These are phyloP conservation scores for Quercus bicolor DNA, from an alignment of 306 rosid species.

Conservation along the genomic window DNA sequence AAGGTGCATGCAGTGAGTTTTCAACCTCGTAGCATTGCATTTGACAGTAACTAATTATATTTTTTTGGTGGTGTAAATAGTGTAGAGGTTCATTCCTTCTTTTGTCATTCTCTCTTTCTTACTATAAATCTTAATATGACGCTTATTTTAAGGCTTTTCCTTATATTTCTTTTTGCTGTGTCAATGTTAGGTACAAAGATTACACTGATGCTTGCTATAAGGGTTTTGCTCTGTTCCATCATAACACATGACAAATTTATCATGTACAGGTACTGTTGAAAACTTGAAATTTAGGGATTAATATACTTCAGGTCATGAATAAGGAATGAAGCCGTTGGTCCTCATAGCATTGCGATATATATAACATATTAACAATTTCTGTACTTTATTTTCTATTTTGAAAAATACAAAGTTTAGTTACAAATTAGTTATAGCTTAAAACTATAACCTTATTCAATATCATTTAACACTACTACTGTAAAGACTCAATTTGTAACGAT, in stretches of 20 bases:
- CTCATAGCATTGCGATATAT: slow-evolving; percentile 24
- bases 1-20: background rate
- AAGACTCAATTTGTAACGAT: no score
- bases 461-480: no score
- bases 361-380: slow-evolving; percentile 12
- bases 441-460: no score
- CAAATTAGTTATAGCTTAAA: no score
- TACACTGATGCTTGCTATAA: slow-evolving; percentile 16
- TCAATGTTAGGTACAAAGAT: slow-evolving; percentile 33
- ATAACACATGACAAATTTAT: slow-evolving; percentile 2
- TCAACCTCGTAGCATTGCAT: background rate
- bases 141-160: background rate
- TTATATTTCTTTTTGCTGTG: slow-evolving; percentile 12
- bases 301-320: slow-evolving; percentile 22
- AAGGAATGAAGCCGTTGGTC: slow-evolving; percentile 63
- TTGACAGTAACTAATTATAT: background rate
- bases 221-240: slow-evolving; percentile 14
- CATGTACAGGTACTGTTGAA: slow-evolving; percentile 29
- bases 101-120: background rate
- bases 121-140: background rate
- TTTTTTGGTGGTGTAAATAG: background rate
- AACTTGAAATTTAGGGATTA: slow-evolving; percentile 22
- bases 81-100: background rate
- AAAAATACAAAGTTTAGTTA: no score
- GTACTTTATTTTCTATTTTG: background rate